Percentiles rank a stretch among this genome's conserved stretches.
Evolutionary conservation across 305 asterid species (phyloP).

Genomic region (Petunia hybrid): DNA sequence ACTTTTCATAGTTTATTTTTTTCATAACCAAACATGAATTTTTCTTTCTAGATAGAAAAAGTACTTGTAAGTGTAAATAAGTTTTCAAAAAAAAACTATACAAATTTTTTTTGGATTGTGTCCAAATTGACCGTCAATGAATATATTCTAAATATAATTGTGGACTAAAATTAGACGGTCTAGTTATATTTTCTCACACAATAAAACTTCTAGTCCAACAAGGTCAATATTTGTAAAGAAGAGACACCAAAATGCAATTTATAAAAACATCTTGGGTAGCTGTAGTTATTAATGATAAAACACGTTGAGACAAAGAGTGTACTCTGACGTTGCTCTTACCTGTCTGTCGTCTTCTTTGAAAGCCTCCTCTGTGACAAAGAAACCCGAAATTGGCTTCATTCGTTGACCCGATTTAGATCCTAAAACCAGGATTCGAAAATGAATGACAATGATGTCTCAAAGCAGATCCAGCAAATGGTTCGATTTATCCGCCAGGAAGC

Average conservation of each 20-base stretch:
- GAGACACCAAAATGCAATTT: neutral
- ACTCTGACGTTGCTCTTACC: neutral
- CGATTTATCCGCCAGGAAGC: slow-evolving; percentile 97
- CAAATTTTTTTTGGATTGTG: too few species aligned
- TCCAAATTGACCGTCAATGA: too few species aligned
- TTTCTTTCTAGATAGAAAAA: too few species aligned
- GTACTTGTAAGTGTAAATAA: too few species aligned
- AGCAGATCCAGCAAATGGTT: slow-evolving; percentile 98
- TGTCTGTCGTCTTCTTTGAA: neutral
- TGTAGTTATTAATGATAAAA: neutral
- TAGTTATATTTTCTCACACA: too few species aligned
- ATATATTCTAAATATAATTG: too few species aligned
- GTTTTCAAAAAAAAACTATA: too few species aligned
- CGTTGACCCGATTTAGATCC: slow-evolving; percentile 24
- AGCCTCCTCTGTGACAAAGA: neutral
- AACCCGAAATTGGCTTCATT: neutral
- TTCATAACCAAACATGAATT: too few species aligned
- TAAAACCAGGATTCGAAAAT: slow-evolving; percentile 47
- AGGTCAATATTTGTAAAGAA: neutral
- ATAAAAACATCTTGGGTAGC: neutral
- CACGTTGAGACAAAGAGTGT: too few species aligned
- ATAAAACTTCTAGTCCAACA: too few species aligned
- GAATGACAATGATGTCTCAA: slow-evolving; percentile 90
- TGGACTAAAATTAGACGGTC: too few species aligned
- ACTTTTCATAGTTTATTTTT: too few species aligned